These are phyloP conservation scores for Nothomitra cinnamomea DNA, from an alignment of 2,329 filamentous ascomycete species.

Conservation along the genomic window DNA sequence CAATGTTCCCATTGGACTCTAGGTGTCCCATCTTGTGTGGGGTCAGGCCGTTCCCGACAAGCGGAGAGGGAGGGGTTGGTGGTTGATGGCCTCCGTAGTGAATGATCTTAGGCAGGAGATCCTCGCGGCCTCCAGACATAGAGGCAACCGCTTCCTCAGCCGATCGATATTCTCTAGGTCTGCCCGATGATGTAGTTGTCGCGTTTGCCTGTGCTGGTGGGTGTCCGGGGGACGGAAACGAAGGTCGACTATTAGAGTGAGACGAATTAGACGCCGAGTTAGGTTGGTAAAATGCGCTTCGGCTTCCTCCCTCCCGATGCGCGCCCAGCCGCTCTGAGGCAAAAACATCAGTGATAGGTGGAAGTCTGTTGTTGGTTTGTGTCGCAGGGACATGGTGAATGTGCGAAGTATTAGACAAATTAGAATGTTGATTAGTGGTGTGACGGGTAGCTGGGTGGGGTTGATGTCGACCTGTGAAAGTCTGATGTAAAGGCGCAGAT, in stretches of 20 bases:
- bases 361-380: conserved; percentile 81
- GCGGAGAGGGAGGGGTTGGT: conserved; percentile 71
- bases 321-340: conserved; percentile 51
- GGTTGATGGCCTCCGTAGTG: conserved; percentile 92
- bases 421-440: conserved; percentile 64
- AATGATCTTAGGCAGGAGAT: conserved; percentile 80
- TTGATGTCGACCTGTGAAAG: conserved; percentile 80
- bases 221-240: conserved; percentile 63
- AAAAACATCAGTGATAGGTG: conserved; percentile 90
- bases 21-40: conserved; percentile 11
- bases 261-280: conserved; percentile 45
- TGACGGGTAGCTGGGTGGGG: conserved; percentile 61
- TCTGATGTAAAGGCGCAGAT: conserved; percentile 85
- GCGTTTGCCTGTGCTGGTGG: conserved; percentile 24
- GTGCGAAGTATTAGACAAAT: conserved; percentile 67
- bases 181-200: conserved; percentile 21
- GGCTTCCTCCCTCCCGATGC: conserved; percentile 21
- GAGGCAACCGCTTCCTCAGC: conserved; percentile 91
- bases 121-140: conserved; percentile 76
- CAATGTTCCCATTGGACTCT: conserved; percentile 17
- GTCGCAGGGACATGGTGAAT: conserved; percentile 79
- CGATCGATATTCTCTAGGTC: conserved; percentile 78
- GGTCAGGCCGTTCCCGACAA: conserved; percentile 20
- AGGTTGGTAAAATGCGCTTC: conserved; percentile 28
- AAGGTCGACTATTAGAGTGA: conserved; percentile 46